These are phyloP conservation scores for Plantago elongata DNA, from an alignment of 257 asterid genomes.

Conservation along the genomic window DNA sequence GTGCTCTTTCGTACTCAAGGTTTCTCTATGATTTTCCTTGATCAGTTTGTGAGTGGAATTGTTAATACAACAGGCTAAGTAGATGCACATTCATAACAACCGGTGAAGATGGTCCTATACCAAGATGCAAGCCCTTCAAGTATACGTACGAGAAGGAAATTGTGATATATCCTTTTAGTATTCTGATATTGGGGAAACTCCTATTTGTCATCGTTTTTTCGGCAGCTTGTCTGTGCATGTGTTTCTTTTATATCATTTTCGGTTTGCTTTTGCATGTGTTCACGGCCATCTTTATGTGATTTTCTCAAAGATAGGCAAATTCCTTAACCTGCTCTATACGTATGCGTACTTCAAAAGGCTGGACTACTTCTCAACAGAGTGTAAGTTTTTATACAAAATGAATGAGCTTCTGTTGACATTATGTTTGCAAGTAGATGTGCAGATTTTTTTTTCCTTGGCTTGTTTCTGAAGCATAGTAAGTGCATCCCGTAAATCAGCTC, in stretches of 20 bases:
- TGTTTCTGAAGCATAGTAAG: too few species aligned
- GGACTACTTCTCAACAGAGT: slow-evolving; percentile 98
- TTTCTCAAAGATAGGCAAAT: slow-evolving; percentile 15
- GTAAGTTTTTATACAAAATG: slow-evolving; percentile 43
- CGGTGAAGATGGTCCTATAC: slow-evolving; percentile 98
- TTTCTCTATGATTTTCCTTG: slow-evolving; percentile 9
- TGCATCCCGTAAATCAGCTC: too few species aligned
- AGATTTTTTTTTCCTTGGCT: background rate
- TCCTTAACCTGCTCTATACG: slow-evolving; percentile 74
- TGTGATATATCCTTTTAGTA: slow-evolving; percentile 81
- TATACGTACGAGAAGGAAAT: slow-evolving; percentile 98
- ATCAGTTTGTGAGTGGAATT: slow-evolving; percentile 12
- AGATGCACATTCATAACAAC: slow-evolving; percentile 89
- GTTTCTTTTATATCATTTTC: slow-evolving; percentile 3
- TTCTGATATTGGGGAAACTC: background rate
- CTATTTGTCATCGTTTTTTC: too few species aligned
- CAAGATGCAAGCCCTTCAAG: slow-evolving; percentile 99
- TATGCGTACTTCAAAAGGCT: slow-evolving; percentile 90
- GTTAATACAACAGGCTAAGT: slow-evolving; percentile 57
- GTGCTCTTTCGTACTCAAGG: slow-evolving; percentile 4
- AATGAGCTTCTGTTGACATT: too few species aligned
- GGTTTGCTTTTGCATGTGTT: background rate
- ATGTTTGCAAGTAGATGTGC: slow-evolving; percentile 8
- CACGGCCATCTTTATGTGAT: slow-evolving; percentile 1
- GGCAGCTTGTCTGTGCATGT: background rate